Percentiles rank a stretch among this genome's conserved stretches.
phyloP scores from a whole-genome alignment of 805 yeast species.

The Metschnikowia anglica region DNA sequence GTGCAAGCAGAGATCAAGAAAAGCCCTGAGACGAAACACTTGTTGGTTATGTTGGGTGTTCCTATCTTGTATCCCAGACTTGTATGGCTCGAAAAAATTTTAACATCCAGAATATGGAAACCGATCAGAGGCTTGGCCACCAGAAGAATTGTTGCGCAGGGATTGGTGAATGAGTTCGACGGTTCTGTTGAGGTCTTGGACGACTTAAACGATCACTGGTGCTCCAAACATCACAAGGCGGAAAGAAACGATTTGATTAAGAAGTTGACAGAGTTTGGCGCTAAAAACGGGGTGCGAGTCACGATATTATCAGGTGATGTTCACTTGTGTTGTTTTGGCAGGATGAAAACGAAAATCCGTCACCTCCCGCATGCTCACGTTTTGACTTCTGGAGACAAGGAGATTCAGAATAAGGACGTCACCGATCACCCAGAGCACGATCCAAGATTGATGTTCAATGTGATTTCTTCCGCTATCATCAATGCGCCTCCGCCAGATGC shows the following conservation, averaged over 20 bases:
- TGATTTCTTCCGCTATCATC: conserved; percentile 85
- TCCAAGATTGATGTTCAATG: conserved; percentile 74
- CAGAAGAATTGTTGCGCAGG: conserved; percentile 59
- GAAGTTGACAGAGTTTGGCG: conserved; percentile 64
- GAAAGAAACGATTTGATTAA: conserved; percentile 76
- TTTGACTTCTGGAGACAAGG: conserved; percentile 29
- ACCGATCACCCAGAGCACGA: conserved; percentile 60
- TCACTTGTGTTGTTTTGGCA: conserved; percentile 81
- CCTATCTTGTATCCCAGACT: conserved; percentile 94
- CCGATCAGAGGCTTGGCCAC: conserved; percentile 64
- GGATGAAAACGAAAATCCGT: conserved; percentile 60
- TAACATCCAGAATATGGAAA: conserved; percentile 55
- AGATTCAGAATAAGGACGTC: conserved; percentile 40
- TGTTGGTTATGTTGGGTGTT: conserved; percentile 83
- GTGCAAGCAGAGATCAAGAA: conserved; percentile 53
- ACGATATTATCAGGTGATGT: conserved; percentile 93
- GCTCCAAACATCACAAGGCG: conserved; percentile 78
- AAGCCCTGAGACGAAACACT: conserved; percentile 64
- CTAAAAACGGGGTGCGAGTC: conserved; percentile 62
- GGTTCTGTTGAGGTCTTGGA: conserved; percentile 90
- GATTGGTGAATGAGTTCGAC: conserved; percentile 87
- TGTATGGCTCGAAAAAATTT: conserved; percentile 82
- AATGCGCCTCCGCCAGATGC: conserved; percentile 92
- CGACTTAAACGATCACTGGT: conserved; percentile 96
- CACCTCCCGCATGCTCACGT: conserved; percentile 39